Base-by-base conservation (phyloP, 1,139 yeast species). In the Saccharomycopsis hybrid region DNA sequence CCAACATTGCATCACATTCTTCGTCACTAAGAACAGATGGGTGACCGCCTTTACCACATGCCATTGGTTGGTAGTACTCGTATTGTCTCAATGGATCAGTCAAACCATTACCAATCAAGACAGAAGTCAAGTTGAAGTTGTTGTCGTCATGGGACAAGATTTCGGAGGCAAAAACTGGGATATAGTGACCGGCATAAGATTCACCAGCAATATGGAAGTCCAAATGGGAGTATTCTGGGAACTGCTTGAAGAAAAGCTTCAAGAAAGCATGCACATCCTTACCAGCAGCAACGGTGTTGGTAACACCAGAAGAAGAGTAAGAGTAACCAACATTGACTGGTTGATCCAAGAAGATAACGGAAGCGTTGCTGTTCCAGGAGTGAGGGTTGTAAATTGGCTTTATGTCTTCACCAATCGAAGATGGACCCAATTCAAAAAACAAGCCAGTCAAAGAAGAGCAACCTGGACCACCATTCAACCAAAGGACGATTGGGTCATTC, bases 141-240 rank as follows among this genome's bases (percentile, higher is more conserved):
- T 95, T 83, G 46, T 73, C 75, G 33, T 66, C 65, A 64, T 88
- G 95, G 28, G 80, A 74, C 62, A 89, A 70, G 59, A 92, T 90
- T 68, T 90, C 96, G 47, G 83, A 70, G 27, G 97, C 96, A 65
- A 92, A 86, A 7, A 81, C 90, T 33, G 97, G 98, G 59, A 92
- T 89, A 68, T 92, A 92, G 67, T 92, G 97, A 56, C 98, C 98
- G 51, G 96, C 98, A 65, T 92, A 92, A n/a, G 96, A 87, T 70
- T 92, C 97, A 60, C 97, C 98, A 45, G 97, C 95, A 68, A 92
- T 89, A 69, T 90, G 97, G 83, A 92, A 89, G 49, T 78, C 80
- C 54, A 77, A 73, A 38, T 77, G 68, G 46, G 75, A 68, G 70
- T 85, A 88, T 69, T 90, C 80, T 43, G 97, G 95, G 78, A 89